A percentile compares a stretch with the other conserved stretches of the same genome.
Evolutionary conservation across 192 early-diverging fungal genomes (phyloP).

Genomic region (Coemansia sp.): DNA sequence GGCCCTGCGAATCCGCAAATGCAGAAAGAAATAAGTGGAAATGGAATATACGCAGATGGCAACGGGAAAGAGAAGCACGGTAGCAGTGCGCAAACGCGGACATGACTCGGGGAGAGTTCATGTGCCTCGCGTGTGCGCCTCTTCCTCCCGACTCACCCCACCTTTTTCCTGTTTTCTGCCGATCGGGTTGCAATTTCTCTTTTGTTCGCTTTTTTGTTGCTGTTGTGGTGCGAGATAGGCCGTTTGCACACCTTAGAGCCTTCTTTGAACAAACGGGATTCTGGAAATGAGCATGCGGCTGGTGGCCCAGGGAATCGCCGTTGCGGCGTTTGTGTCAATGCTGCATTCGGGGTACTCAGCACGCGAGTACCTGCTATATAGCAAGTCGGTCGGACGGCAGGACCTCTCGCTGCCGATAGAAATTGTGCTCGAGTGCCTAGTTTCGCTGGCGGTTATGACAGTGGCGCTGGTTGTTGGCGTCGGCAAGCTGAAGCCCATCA

Average conservation of each 20-base stretch:
- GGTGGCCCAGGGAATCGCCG: slow-evolving; percentile 33
- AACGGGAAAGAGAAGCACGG: background rate
- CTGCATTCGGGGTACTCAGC: slow-evolving; percentile 49
- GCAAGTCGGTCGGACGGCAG: slow-evolving; percentile 46
- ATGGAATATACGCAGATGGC: background rate
- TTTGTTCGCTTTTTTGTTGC: too few relatives aligned
- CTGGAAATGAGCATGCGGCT: background rate
- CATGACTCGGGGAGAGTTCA: too few relatives aligned
- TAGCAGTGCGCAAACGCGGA: too few relatives aligned
- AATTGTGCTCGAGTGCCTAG: slow-evolving; percentile 44
- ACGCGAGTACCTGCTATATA: slow-evolving; percentile 43
- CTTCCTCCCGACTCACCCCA: too few relatives aligned
- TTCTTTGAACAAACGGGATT: too few relatives aligned
- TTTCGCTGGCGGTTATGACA: slow-evolving; percentile 42
- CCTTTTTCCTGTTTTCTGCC: background rate
- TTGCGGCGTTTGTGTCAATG: slow-evolving; percentile 35
- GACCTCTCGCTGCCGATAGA: slow-evolving; percentile 35
- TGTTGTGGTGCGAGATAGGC: too few relatives aligned
- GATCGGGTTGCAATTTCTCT: too few relatives aligned
- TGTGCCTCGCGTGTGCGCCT: too few relatives aligned
- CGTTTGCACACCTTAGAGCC: too few relatives aligned
- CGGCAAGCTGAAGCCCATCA: slow-evolving; percentile 41
- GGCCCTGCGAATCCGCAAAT: slow-evolving; percentile 1
- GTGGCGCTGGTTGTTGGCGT: slow-evolving; percentile 34
- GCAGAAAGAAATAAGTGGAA: background rate